Conservation (phyloP, 2,329 filamentous ascomycete genomes). For the Ophiostoma quercus region DNA sequence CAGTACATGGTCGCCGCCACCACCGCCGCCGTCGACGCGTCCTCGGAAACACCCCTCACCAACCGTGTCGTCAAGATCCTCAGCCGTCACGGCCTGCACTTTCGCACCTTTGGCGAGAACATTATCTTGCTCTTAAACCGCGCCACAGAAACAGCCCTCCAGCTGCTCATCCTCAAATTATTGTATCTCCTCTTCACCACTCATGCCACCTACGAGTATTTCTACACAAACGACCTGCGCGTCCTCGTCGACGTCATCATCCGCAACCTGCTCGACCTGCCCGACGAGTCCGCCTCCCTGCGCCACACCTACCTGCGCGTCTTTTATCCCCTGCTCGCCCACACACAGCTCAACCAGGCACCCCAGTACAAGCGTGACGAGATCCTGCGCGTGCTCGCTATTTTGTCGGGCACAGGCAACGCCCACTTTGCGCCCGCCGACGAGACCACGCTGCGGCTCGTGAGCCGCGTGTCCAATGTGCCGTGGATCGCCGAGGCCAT, state of each 20-base stretch:
- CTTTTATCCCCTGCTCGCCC: slow-evolving; percentile 79
- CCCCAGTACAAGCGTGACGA: slow-evolving; percentile 91
- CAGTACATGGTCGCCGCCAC: slow-evolving; percentile 87
- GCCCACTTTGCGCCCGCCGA: slow-evolving; percentile 76
- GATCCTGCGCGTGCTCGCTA: slow-evolving; percentile 66
- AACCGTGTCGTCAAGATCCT: slow-evolving; percentile 92
- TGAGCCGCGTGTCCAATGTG: slow-evolving; percentile 63
- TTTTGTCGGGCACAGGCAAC: slow-evolving; percentile 62
- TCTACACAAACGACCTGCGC: slow-evolving; percentile 94
- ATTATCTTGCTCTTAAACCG: slow-evolving; percentile 92
- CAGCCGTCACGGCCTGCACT: slow-evolving; percentile 70
- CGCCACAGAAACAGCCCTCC: slow-evolving; percentile 88
- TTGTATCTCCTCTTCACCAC: slow-evolving; percentile 95
- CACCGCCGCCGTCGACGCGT: slow-evolving; percentile 40
- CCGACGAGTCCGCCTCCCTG: slow-evolving; percentile 69
- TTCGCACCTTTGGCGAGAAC: slow-evolving; percentile 95
- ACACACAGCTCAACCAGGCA: slow-evolving; percentile 81
- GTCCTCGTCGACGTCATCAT: slow-evolving; percentile 95
- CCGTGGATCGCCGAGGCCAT: slow-evolving; percentile 55
- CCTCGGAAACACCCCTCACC: slow-evolving; percentile 52
- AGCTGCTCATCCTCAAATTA: slow-evolving; percentile 92
- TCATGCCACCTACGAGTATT: slow-evolving; percentile 88
- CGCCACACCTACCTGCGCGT: slow-evolving; percentile 94
- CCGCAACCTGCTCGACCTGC: slow-evolving; percentile 91
- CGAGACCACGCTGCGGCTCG: slow-evolving; percentile 71